Percentiles rank a stretch among this genome's conserved stretches.
These are phyloP conservation scores for Schizosaccharomyces japonicus DNA, from an alignment of 805 yeast species.

Conservation along the genomic window DNA sequence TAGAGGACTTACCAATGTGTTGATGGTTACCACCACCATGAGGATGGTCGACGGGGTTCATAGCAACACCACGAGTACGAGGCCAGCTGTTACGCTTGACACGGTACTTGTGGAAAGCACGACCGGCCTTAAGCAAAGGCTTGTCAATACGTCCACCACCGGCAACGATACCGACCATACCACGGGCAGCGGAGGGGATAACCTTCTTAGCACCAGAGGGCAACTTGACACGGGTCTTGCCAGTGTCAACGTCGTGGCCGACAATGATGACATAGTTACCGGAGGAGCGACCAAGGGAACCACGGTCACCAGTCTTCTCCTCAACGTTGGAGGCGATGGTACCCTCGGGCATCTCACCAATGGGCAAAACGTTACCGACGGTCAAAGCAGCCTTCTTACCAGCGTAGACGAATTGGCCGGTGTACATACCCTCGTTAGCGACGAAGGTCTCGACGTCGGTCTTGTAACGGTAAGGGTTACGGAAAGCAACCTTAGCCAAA, in stretches of 20 bases:
- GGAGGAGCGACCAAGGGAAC: constrained; percentile 98
- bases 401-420: constrained; percentile 96
- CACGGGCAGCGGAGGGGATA: constrained; percentile 88
- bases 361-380: constrained; percentile 82
- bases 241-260: constrained; percentile 98
- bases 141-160: constrained; percentile 99
- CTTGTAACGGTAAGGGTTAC: constrained; percentile 98
- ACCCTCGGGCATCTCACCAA: constrained; percentile 97
- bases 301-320: constrained; percentile 98
- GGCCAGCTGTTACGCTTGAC: constrained; percentile 99
- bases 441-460: constrained; percentile 94
- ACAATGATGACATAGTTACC: constrained; percentile 98
- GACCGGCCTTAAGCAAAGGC: constrained; percentile 99
- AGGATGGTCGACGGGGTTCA: constrained; percentile 99
- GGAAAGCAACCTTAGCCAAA: constrained; percentile 93
- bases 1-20: constrained; percentile 98
- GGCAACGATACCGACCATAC: constrained; percentile 98
- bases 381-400: constrained; percentile 89
- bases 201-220: constrained; percentile 98
- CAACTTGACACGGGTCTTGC: constrained; percentile 96
- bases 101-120: constrained; percentile 98
- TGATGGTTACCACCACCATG: constrained; percentile 99
- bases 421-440: constrained; percentile 98
- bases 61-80: constrained; percentile 99
- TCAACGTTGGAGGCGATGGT: constrained; percentile 95